phyloP scores from a whole-genome alignment of 495 filamentous ascomycete genomes.

The Aspergillus bertholletiae region DNA sequence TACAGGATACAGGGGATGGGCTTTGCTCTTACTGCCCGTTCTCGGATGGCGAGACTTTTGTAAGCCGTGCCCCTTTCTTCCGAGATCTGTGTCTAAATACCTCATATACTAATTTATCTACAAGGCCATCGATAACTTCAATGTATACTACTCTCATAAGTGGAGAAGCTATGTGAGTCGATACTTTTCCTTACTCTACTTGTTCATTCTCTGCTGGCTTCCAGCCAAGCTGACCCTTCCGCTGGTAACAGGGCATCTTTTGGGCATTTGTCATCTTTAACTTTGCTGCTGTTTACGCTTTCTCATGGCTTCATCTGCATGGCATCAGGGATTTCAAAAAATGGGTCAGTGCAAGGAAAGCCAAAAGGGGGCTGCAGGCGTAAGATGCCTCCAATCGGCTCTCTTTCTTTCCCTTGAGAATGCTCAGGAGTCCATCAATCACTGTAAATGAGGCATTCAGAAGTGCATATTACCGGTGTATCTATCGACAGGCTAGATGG shows the following conservation, averaged over 20 bases:
- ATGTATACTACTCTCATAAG: slow-evolving; percentile 50
- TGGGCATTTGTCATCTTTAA: slow-evolving; percentile 56
- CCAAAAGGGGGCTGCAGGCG: slow-evolving; percentile 20
- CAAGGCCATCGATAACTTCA: slow-evolving; percentile 40
- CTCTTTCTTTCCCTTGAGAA: too few relatives aligned
- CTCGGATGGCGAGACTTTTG: slow-evolving; percentile 52
- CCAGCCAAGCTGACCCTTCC: neutral
- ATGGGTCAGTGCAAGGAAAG: slow-evolving; percentile 39
- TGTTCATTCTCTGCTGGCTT: neutral
- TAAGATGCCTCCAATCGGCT: too few relatives aligned
- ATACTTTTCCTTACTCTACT: neutral
- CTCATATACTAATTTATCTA: neutral
- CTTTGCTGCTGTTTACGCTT: slow-evolving; percentile 45
- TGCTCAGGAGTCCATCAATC: too few relatives aligned
- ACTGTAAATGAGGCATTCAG: too few relatives aligned
- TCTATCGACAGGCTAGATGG: too few relatives aligned
- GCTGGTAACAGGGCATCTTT: slow-evolving; percentile 45
- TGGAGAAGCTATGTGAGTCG: slow-evolving; percentile 60
- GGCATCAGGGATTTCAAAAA: slow-evolving; percentile 40
- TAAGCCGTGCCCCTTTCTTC: slow-evolving; percentile 22
- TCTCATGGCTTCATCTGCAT: slow-evolving; percentile 54
- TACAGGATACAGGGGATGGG: slow-evolving; percentile 38
- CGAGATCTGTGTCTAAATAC: neutral
- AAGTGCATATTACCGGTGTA: too few relatives aligned
- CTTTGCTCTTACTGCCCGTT: slow-evolving; percentile 64